phyloP scores from a whole-genome alignment of 2,329 filamentous ascomycete genomes.

The Fusarium sp. region DNA sequence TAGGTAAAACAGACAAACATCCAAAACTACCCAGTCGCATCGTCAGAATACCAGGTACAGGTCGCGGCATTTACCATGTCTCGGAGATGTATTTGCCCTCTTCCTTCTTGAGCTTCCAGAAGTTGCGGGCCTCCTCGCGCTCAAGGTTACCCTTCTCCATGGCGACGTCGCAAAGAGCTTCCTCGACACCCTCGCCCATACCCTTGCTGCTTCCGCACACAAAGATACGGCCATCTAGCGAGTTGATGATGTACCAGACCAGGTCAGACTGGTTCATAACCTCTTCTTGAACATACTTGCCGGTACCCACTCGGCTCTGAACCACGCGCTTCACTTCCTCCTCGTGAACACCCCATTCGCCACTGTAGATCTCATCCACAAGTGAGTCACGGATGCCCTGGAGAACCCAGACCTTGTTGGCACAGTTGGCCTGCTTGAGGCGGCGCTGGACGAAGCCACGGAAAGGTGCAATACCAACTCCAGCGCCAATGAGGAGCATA shows the following conservation, averaged over 20 bases:
- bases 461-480: conserved; percentile 97
- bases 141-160: conserved; percentile 93
- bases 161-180: conserved; percentile 87
- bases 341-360: conserved; percentile 95
- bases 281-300: conserved; percentile 96
- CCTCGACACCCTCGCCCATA: conserved; percentile 97
- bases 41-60: neutral
- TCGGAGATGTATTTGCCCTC: conserved; percentile 96
- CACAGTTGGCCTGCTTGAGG: conserved; percentile 93
- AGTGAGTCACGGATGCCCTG: conserved; percentile 95
- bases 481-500: conserved; percentile 97
- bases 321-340: conserved; percentile 86
- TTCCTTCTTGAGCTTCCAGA: conserved; percentile 93
- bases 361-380: conserved; percentile 95
- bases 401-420: conserved; percentile 97
- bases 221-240: conserved; percentile 94
- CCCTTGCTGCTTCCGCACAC: conserved; percentile 96
- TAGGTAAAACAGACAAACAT: neutral
- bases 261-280: conserved; percentile 91
- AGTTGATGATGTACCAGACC: conserved; percentile 98
- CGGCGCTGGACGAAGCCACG: conserved; percentile 96
- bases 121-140: conserved; percentile 82
- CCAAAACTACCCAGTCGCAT: neutral
- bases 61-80: conserved; percentile 65
- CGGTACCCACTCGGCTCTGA: conserved; percentile 80